These are phyloP conservation scores for Fusarium fujikuroi DNA, from an alignment of 2,329 filamentous ascomycete species.

Conservation along the genomic window DNA sequence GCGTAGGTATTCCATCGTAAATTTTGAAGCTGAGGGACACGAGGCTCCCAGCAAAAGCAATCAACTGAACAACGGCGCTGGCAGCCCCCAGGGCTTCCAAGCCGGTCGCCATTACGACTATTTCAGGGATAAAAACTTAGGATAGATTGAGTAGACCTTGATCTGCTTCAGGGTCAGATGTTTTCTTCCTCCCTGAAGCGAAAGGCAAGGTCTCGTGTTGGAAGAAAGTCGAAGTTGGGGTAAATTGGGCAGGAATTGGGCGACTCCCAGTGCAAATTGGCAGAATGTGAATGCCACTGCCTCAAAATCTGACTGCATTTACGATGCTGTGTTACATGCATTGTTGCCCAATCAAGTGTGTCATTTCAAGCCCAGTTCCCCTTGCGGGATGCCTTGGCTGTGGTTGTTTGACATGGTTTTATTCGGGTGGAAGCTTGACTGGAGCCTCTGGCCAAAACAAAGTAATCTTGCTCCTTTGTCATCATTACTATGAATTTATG, in stretches of 20 bases:
- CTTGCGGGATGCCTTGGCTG: background rate
- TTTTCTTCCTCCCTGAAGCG: background rate
- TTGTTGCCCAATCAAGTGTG: background rate
- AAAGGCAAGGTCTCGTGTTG: background rate
- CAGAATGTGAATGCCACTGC: no score
- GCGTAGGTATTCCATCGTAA: background rate
- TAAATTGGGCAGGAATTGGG: background rate
- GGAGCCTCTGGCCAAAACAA: slow-evolving; percentile 46
- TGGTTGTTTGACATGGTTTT: background rate
- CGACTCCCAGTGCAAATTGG: no score
- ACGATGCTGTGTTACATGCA: background rate
- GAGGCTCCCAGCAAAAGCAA: background rate
- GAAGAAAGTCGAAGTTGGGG: background rate
- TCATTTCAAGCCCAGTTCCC: background rate
- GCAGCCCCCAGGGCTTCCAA: background rate
- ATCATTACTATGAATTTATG: background rate
- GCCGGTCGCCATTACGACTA: background rate
- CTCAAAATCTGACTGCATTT: background rate
- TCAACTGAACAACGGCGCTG: background rate
- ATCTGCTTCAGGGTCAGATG: background rate
- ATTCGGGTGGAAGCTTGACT: background rate
- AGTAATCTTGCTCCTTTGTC: background rate
- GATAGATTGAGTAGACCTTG: background rate
- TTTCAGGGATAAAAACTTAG: background rate
- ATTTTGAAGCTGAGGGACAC: background rate